Evolutionary conservation across 1,284 basidiomycete species (phyloP), one percentile per base, ranked within the genome.

Genomic region (Austroboletus novae-zelandiae): DNA sequence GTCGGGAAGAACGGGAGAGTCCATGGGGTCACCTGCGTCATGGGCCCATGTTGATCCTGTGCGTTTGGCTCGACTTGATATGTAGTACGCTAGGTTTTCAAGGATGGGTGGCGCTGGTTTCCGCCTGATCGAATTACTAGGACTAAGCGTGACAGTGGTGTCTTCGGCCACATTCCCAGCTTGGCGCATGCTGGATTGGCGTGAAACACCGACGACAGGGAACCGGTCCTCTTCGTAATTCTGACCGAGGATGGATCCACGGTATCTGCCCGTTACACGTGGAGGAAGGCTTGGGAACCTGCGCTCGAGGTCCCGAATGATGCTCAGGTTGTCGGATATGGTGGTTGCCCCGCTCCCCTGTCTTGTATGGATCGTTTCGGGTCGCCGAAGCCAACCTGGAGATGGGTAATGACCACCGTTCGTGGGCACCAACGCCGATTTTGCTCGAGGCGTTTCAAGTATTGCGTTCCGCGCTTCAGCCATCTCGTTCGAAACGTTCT

Each of bases 231-330:
- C 60, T 41, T 61, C 55, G 35, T 61, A 53, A 36, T 50, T 47
- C 46, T 58, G 51, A 27, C 64, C 62, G 7, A 68, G 61, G 39
- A 68, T 62, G n/a, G 66, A 68, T 32, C 62, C 66, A 2, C 62
- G 67, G 41, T 64, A 66, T 49, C 45, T 66, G 30, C 61, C 65
- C 20, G 63, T 70, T 11, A 68, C 58, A n/a, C 66, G 61, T 23
- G 72, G 69, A 18, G 80, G 76, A 40, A 76, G 69, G 11, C 67
- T 70, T 18, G 83, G 80, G 66, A 84, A 84, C 61, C 76, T 76
- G 32, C 64, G 53, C 11, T 79, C 70, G 49, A 83, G 68, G 34
- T 78, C 76, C 18, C 73, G 74, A 27, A 83, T 71, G 15, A 71
- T 66, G 53, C 70, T 66, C 11, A 76, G 51, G 23, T 66, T 72